A percentile compares a stretch with the other conserved stretches of the same genome.
Conservation (phyloP, 257 asterid genomes). For the Thymus quinquecostatus region DNA sequence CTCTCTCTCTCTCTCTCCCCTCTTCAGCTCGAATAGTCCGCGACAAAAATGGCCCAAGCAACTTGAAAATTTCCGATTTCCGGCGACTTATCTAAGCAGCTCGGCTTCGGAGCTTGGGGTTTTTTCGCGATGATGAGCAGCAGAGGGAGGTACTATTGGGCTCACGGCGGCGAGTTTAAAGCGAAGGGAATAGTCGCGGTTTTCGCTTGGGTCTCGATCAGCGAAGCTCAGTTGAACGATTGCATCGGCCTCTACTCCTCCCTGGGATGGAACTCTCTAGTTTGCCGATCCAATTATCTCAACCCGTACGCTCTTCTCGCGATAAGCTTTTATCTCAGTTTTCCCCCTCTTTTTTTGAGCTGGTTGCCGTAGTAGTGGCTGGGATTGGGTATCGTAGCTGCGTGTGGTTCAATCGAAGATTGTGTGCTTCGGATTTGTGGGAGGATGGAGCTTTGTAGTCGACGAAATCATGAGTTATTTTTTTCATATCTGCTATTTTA, state of each 20-base stretch:
- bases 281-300: conserved; percentile 75
- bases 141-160: conserved; percentile 73
- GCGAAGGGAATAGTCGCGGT: conserved; percentile 65
- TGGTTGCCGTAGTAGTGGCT: background rate
- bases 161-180: conserved; percentile 37
- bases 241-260: conserved; percentile 59
- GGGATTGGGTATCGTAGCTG: conserved; percentile 9
- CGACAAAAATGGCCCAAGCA: conserved; percentile 2
- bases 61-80: background rate
- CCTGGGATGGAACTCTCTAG: conserved; percentile 76
- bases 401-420: background rate
- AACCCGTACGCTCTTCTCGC: conserved; percentile 56
- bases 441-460: background rate
- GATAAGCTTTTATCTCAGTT: too few relatives aligned
- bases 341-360: background rate
- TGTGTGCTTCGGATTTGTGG: background rate
- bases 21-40: conserved; percentile 19
- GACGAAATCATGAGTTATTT: background rate
- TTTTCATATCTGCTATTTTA: background rate
- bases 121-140: conserved; percentile 35
- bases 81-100: background rate
- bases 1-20: conserved; percentile 27
- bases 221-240: conserved; percentile 53
- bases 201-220: conserved; percentile 67
- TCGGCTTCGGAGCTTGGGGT: background rate